Percentiles rank a stretch among this genome's conserved stretches.
These are phyloP conservation scores for Typha latifolia DNA, from an alignment of 176 grass and related monocot species.

Conservation along the genomic window DNA sequence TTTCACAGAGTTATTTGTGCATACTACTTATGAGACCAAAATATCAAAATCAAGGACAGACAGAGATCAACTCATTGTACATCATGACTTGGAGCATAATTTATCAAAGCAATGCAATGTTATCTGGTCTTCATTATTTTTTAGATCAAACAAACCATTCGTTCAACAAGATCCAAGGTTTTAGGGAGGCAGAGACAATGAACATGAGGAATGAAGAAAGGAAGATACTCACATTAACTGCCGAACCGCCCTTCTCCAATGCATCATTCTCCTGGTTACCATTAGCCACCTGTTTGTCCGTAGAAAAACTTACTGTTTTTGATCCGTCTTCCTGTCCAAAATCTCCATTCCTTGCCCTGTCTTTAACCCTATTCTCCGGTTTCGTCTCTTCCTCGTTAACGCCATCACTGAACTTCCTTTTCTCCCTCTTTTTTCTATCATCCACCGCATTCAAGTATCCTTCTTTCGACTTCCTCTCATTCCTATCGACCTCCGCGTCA, in stretches of 20 bases:
- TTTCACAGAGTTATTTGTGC: too few relatives aligned
- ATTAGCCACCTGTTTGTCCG: slow-evolving; percentile 6
- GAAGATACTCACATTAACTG: slow-evolving; percentile 44
- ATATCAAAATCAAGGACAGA: too few relatives aligned
- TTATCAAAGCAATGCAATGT: too few relatives aligned
- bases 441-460: not conserved
- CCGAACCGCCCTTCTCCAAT: slow-evolving; percentile 7
- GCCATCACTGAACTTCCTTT: slow-evolving; percentile 33
- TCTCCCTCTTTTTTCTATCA: slow-evolving; percentile 11
- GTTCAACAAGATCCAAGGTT: not conserved
- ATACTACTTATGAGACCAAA: too few relatives aligned
- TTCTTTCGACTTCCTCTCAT: not conserved
- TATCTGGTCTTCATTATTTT: not conserved
- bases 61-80: too few relatives aligned
- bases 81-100: too few relatives aligned
- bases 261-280: slow-evolving; percentile 17
- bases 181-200: not conserved
- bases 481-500: slow-evolving; percentile 8
- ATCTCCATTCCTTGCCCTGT: slow-evolving; percentile 19
- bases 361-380: slow-evolving; percentile 12
- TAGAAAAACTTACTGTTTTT: not conserved
- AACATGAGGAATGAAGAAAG: slow-evolving; percentile 5
- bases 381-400: not conserved
- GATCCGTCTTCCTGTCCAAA: slow-evolving; percentile 24
- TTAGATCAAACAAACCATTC: not conserved